Conservation (phyloP, 192 early-diverging fungal genomes). For the Linnemannia exigua region DNA sequence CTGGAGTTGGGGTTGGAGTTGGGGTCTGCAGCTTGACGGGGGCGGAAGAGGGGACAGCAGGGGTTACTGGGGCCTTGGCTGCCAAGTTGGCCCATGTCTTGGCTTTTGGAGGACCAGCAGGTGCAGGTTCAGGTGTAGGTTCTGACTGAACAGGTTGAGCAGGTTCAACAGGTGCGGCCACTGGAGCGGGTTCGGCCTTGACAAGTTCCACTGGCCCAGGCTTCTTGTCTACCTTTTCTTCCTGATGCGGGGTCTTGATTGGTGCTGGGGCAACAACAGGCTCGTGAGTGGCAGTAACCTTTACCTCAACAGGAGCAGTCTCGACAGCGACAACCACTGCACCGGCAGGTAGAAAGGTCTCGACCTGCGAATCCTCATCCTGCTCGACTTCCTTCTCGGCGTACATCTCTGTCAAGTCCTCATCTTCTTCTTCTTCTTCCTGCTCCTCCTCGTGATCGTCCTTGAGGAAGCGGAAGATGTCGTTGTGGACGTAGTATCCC, state of each 20-base stretch:
- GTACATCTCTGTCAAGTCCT: slow-evolving; percentile 7
- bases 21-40: slow-evolving; percentile 38
- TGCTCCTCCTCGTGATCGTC: slow-evolving; percentile 68
- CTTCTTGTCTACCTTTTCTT: slow-evolving; percentile 8
- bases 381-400: slow-evolving; percentile 2
- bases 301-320: neutral
- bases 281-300: neutral
- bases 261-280: neutral
- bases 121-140: neutral
- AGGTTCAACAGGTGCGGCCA: slow-evolving; percentile 35
- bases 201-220: neutral
- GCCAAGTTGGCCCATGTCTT: slow-evolving; percentile 87
- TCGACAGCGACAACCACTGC: neutral
- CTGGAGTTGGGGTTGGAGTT: slow-evolving; percentile 20
- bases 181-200: slow-evolving; percentile 15
- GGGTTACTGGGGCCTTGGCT: slow-evolving; percentile 64
- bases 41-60: slow-evolving; percentile 38
- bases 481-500: slow-evolving; percentile 95
- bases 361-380: neutral
- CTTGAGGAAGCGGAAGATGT: slow-evolving; percentile 93
- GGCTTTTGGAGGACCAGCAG: slow-evolving; percentile 37
- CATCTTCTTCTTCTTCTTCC: slow-evolving; percentile 50
- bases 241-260: neutral
- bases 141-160: neutral
- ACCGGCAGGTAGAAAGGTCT: neutral